Evolutionary conservation across 2,329 filamentous ascomycete species (phyloP).

Genomic region (Fusarium abutilonis): DNA sequence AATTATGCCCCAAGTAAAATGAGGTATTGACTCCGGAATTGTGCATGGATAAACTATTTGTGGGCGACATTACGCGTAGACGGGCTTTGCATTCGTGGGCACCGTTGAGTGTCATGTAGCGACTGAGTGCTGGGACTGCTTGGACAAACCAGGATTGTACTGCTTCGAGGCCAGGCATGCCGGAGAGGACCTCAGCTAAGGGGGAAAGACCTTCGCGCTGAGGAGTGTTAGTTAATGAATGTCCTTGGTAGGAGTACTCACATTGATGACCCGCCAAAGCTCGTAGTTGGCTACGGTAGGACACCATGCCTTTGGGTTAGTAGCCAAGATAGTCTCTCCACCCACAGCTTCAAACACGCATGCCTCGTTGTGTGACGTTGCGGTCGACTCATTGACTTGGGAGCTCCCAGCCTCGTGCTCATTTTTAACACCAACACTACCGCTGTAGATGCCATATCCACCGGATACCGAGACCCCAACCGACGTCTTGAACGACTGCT

Average conservation of each 20-base stretch:
- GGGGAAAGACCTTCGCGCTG: not conserved
- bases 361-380: not conserved
- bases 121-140: not conserved
- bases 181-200: not conserved
- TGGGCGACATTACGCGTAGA: not conserved
- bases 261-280: slow-evolving; percentile 1
- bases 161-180: not conserved
- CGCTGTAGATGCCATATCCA: not conserved
- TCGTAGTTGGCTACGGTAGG: not conserved
- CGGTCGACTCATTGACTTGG: not conserved
- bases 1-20: not conserved
- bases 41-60: not conserved
- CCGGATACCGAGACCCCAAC: not conserved
- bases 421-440: not conserved
- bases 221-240: not conserved
- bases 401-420: too few relatives aligned
- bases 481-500: not conserved
- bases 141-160: not conserved
- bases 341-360: slow-evolving; percentile 1
- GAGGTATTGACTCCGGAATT: not conserved
- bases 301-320: not conserved
- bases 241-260: not conserved
- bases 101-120: not conserved
- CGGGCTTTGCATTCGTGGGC: not conserved
- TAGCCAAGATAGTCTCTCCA: slow-evolving; percentile 1